phyloP scores from a whole-genome alignment of 2,329 filamentous ascomycete species.

The Claviceps sp. region DNA sequence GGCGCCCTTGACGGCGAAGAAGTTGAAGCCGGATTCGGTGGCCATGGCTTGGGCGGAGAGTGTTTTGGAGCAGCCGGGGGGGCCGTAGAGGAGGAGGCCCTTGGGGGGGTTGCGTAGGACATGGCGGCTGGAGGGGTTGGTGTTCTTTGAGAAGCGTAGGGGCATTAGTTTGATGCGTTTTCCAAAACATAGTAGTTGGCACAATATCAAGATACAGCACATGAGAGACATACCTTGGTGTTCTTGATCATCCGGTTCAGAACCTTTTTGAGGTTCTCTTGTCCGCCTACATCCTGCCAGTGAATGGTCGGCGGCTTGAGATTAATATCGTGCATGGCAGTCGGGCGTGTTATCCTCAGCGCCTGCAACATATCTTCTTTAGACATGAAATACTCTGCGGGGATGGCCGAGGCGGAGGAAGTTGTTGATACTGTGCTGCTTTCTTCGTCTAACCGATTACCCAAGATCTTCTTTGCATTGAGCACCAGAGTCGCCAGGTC shows the following conservation, averaged over 20 bases:
- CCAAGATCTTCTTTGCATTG: constrained; percentile 17
- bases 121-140: constrained; percentile 18
- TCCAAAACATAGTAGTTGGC: no score
- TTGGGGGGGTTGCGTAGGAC: constrained; percentile 50
- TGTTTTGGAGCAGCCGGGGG: constrained; percentile 90
- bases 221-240: constrained; percentile 14
- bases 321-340: constrained; percentile 79
- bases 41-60: constrained; percentile 83
- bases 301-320: constrained; percentile 74
- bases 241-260: constrained; percentile 37
- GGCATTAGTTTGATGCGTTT: background rate
- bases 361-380: constrained; percentile 49
- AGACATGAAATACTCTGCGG: constrained; percentile 16
- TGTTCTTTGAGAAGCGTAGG: constrained; percentile 6
- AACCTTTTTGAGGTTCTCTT: constrained; percentile 57
- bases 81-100: constrained; percentile 79
- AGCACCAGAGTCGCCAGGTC: constrained; percentile 56
- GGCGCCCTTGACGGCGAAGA: constrained; percentile 85
- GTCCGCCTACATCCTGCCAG: constrained; percentile 83
- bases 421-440: background rate
- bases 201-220: no score
- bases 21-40: constrained; percentile 82
- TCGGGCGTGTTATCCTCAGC: constrained; percentile 58
- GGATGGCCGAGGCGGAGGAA: background rate
- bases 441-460: constrained; percentile 12